Percentiles rank a stretch among this genome's conserved stretches.
These are phyloP conservation scores for Leucocoprinus birnbaumii DNA, from an alignment of 768 basidiomycete genomes.

Conservation along the genomic window DNA sequence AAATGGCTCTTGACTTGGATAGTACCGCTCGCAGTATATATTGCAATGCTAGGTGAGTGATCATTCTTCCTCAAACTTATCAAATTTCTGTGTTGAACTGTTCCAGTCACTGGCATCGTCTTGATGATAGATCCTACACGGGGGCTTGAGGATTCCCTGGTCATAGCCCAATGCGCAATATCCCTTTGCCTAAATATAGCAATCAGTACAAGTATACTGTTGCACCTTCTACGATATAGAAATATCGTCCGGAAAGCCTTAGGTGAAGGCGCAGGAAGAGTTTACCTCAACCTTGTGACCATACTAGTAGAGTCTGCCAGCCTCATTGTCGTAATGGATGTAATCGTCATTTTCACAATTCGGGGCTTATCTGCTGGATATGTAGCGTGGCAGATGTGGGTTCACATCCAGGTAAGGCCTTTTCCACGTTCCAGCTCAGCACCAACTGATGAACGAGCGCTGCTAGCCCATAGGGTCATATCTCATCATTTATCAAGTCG, in stretches of 20 bases:
- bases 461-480: background rate
- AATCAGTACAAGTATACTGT: too few species aligned
- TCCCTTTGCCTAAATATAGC: too few species aligned
- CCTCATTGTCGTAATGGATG: background rate
- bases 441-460: too few species aligned
- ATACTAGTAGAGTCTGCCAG: background rate
- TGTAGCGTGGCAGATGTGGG: background rate
- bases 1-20: background rate
- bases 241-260: too few species aligned
- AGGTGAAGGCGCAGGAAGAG: too few species aligned
- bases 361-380: background rate
- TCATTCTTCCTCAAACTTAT: background rate
- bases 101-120: too few species aligned
- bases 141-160: too few species aligned
- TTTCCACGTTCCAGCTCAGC: too few species aligned
- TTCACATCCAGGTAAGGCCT: background rate
- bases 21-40: background rate
- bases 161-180: too few species aligned
- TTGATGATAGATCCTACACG: too few species aligned
- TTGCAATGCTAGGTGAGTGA: background rate
- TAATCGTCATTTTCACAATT: background rate
- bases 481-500: background rate
- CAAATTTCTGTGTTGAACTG: too few species aligned
- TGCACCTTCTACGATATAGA: too few species aligned
- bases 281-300: background rate